Evolutionary conservation across 257 asterid species (phyloP).

Genomic region (Oldenlandia corymbosa): DNA sequence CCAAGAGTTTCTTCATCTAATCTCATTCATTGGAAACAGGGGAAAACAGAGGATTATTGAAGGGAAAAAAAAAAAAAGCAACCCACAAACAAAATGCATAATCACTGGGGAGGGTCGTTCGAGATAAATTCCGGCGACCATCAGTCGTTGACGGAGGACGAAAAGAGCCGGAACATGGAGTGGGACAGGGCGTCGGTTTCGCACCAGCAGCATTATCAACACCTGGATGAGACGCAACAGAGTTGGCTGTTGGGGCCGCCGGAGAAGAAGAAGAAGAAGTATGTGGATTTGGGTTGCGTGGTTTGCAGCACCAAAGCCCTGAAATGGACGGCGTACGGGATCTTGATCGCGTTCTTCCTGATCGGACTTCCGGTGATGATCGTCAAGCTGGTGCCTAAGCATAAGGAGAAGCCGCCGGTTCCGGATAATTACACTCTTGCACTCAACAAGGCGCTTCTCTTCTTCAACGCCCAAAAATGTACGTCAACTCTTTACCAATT

Average conservation of each 20-base stretch:
- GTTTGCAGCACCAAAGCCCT: conserved; percentile 49
- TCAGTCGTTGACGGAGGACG: conserved; percentile 40
- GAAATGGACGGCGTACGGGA: conserved; percentile 37
- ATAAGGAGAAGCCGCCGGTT: conserved; percentile 34
- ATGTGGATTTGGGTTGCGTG: conserved; percentile 73
- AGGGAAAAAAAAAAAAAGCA: too few relatives aligned
- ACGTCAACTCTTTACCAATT: conserved; percentile 24
- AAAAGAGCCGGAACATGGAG: conserved; percentile 32
- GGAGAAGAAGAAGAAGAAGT: conserved; percentile 61
- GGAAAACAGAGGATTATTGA: too few relatives aligned
- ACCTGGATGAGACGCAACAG: conserved; percentile 76
- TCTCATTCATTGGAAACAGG: too few relatives aligned
- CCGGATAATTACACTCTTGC: conserved; percentile 70
- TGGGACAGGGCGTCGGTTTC: conserved; percentile 63
- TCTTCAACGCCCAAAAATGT: conserved; percentile 97
- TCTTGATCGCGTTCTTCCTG: conserved; percentile 41
- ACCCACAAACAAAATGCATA: conserved; percentile 42
- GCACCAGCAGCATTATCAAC: conserved; percentile 27
- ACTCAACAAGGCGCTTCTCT: conserved; percentile 62
- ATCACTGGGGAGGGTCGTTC: conserved; percentile 88
- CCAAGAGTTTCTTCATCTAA: too few relatives aligned
- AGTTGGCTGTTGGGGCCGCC: conserved; percentile 79
- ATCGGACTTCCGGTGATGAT: conserved; percentile 60
- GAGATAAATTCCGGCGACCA: conserved; percentile 49
- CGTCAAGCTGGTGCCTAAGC: conserved; percentile 41